phyloP scores from a whole-genome alignment of 306 rosid species.

The Pachyrhizus erosus region DNA sequence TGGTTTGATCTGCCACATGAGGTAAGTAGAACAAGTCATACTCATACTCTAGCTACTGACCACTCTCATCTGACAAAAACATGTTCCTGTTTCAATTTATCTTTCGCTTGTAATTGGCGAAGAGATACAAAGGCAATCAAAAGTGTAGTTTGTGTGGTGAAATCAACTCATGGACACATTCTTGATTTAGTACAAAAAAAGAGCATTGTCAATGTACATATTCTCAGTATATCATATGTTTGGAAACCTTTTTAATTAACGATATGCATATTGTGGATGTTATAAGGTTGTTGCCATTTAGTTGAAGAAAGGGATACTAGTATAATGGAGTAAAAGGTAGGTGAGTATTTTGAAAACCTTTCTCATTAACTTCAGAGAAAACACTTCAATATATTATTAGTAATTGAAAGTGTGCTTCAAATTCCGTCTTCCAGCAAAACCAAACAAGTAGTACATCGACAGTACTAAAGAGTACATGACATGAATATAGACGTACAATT shows the following conservation, averaged over 20 bases:
- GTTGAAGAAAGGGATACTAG: neutral
- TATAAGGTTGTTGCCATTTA: neutral
- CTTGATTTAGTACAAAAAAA: neutral
- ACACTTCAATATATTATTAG: slow-evolving; percentile 13
- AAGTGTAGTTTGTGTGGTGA: neutral
- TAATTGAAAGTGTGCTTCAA: slow-evolving; percentile 20
- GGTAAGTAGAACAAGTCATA: slow-evolving; percentile 14
- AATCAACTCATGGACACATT: neutral
- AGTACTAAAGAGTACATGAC: slow-evolving; percentile 35
- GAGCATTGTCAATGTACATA: neutral
- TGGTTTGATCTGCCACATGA: slow-evolving; percentile 24
- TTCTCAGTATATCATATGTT: neutral
- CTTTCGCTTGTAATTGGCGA: neutral
- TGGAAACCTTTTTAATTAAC: neutral
- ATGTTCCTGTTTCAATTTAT: neutral
- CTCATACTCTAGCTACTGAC: slow-evolving; percentile 18
- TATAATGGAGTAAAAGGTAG: neutral
- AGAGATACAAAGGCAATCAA: neutral
- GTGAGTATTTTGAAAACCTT: too few relatives aligned
- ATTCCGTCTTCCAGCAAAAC: neutral
- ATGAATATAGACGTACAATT: slow-evolving; percentile 10
- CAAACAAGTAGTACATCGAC: slow-evolving; percentile 15
- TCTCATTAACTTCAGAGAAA: neutral
- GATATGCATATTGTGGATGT: neutral
- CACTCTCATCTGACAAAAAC: neutral